phyloP scores from a whole-genome alignment of 768 basidiomycete species.

The Guyanaporus albipodus region DNA sequence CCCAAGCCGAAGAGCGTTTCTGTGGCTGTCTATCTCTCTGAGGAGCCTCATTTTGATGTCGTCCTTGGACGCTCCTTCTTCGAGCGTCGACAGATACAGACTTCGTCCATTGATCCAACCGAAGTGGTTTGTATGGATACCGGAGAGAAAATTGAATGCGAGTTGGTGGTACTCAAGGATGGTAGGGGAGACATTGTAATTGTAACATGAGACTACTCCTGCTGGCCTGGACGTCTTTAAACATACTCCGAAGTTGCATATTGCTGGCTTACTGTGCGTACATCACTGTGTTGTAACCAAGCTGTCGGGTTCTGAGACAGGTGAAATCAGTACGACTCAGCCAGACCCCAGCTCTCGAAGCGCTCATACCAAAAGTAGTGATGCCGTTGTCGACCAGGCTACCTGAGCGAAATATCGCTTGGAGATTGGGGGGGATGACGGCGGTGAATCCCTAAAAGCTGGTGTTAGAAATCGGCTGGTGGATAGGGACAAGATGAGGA shows the following conservation, averaged over 20 bases:
- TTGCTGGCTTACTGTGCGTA: too few relatives aligned
- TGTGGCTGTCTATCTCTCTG: conserved; percentile 78
- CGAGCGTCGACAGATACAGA: conserved; percentile 77
- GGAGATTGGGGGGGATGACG: background rate
- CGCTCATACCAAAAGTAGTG: conserved; percentile 8
- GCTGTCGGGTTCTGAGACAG: conserved; percentile 15
- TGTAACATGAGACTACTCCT: conserved; percentile 50
- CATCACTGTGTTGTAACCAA: background rate
- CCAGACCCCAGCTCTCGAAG: background rate
- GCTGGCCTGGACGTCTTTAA: too few relatives aligned
- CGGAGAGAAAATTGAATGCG: conserved; percentile 88
- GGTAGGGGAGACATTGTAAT: conserved; percentile 87
- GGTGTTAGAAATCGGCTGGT: background rate
- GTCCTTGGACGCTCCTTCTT: conserved; percentile 87
- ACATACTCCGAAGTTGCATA: too few relatives aligned
- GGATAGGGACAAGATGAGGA: background rate
- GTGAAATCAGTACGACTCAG: background rate
- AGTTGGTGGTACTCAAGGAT: conserved; percentile 88
- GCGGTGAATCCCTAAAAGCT: conserved; percentile 18
- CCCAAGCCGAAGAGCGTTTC: conserved; percentile 39
- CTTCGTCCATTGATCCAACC: conserved; percentile 80
- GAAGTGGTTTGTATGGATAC: conserved; percentile 90
- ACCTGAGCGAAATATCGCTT: background rate
- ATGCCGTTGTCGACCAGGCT: conserved; percentile 10
- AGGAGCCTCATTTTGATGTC: conserved; percentile 95